Base-by-base conservation (phyloP, 2,329 filamentous ascomycete species). In the Ophiostoma angusticollis region DNA sequence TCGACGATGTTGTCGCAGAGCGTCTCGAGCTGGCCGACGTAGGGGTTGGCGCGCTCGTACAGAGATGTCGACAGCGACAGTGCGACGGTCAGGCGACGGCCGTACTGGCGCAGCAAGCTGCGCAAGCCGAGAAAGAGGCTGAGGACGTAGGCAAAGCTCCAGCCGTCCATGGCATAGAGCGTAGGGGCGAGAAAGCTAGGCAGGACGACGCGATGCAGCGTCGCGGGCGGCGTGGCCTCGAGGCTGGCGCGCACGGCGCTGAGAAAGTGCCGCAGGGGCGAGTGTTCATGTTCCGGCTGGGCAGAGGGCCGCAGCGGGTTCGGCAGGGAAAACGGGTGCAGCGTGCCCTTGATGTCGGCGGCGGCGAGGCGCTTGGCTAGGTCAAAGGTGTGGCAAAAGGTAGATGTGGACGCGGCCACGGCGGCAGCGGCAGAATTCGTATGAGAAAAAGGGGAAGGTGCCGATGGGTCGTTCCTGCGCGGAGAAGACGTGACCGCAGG, bases 121-220 rank as follows among this genome's bases (percentile, higher is more conserved):
- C 84, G 74, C 12, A 98, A 64, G 3, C 70, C 68, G 50, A 94
- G 86, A 4, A 96, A 61, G 54, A 96, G 94, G 45, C 78, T 78
- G 22, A 96, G 64, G 18, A 93, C 62, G 50, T 81, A 69, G 22
- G 78, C 63, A 1, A 89, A 86, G n/a, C 71, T 70, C 47, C 74
- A 77, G 32, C 77, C 68, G 19, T 73, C 65, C 2, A 81, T 68
- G 18, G 80, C 72, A 53, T 95, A 96, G 12, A 87, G 57, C 2
- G 83, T 80, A n/a, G 91, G 89, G 4, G 84, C 91, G 18, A 96
- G 72, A 9, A 96, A 67, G 39, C 73, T 79, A 0, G 91, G 89
- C n/a, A 96, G 67, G 32, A 95, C 64, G 27, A 96, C 65, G 33
- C 91, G 77, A 56, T 96, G 89, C 22, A 91, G 64, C 2, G 67